phyloP scores from a whole-genome alignment of 202 grass and related monocot genomes.

The Cymbopogon flexuosus region DNA sequence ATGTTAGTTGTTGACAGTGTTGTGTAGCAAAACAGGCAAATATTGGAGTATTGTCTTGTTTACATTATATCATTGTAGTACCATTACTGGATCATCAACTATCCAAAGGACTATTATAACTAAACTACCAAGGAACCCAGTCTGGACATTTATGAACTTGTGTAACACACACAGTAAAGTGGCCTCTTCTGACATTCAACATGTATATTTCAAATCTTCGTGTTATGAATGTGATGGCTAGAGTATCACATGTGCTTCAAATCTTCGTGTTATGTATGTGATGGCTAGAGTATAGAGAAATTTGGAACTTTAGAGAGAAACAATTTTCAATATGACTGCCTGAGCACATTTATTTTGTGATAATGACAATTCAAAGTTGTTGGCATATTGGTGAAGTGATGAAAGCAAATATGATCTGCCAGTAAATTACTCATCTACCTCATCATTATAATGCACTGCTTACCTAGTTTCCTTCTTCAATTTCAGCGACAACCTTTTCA shows the following conservation, averaged over 20 bases:
- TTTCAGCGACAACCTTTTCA: slow-evolving; percentile 62
- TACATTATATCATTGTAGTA: not conserved
- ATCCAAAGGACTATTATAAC: not conserved
- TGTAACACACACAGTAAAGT: not conserved
- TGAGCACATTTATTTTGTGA: not conserved
- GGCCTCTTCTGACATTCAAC: not conserved
- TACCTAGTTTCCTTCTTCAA: slow-evolving; percentile 18
- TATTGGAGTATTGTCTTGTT: not conserved
- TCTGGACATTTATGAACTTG: not conserved
- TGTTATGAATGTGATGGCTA: not conserved
- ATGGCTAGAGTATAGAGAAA: not conserved
- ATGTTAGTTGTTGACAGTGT: not conserved
- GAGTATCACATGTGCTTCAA: not conserved
- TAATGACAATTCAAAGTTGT: not conserved
- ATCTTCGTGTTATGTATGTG: not conserved
- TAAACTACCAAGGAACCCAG: not conserved
- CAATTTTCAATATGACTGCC: not conserved
- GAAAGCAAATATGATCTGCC: not conserved
- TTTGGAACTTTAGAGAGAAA: not conserved
- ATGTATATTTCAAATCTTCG: not conserved
- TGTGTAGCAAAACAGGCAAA: not conserved
- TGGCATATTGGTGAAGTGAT: not conserved
- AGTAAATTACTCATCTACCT: not conserved
- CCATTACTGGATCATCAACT: not conserved
- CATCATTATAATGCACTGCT: not conserved